Evolutionary conservation across 2,329 filamentous ascomycete genomes (phyloP).

Genomic region (Alternaria solani): DNA sequence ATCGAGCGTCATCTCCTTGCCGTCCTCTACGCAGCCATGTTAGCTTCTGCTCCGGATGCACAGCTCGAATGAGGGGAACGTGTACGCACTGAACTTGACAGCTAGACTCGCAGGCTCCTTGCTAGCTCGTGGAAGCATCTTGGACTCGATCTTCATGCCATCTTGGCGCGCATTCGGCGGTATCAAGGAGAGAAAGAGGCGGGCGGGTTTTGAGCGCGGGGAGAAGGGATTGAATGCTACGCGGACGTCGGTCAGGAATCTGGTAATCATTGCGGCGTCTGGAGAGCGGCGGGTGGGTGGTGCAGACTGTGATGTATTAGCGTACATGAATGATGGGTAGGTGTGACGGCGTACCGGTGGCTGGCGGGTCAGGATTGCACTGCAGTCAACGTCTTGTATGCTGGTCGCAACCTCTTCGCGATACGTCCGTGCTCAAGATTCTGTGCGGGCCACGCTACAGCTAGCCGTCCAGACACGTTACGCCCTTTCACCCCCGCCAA

Average conservation of each 20-base stretch:
- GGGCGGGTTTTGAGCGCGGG: slow-evolving; percentile 77
- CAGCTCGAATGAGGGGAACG: neutral
- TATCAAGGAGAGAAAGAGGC: slow-evolving; percentile 85
- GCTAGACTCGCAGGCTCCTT: slow-evolving; percentile 72
- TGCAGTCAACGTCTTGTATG: slow-evolving; percentile 4
- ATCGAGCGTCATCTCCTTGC: slow-evolving; percentile 86
- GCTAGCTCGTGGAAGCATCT: slow-evolving; percentile 74
- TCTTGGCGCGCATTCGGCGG: slow-evolving; percentile 77
- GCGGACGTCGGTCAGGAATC: slow-evolving; percentile 83
- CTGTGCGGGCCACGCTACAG: slow-evolving; percentile 19
- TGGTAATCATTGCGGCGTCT: slow-evolving; percentile 73
- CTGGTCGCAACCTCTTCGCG: slow-evolving; percentile 12
- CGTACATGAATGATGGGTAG: neutral
- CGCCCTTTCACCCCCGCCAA: slow-evolving; percentile 20
- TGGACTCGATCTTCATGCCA: slow-evolving; percentile 80
- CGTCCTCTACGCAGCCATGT: slow-evolving; percentile 72
- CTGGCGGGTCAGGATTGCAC: neutral
- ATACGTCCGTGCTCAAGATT: slow-evolving; percentile 34
- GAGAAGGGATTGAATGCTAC: slow-evolving; percentile 95
- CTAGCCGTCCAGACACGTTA: slow-evolving; percentile 27
- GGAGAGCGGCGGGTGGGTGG: neutral
- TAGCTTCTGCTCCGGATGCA: slow-evolving; percentile 13
- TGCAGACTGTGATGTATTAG: neutral
- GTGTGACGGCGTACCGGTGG: slow-evolving; percentile 1
- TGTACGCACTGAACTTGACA: slow-evolving; percentile 81